Percentiles rank a stretch among this genome's conserved stretches.
Evolutionary conservation across 129 eudicot genomes (phyloP).

Genomic region (Flaveria sonorensis): DNA sequence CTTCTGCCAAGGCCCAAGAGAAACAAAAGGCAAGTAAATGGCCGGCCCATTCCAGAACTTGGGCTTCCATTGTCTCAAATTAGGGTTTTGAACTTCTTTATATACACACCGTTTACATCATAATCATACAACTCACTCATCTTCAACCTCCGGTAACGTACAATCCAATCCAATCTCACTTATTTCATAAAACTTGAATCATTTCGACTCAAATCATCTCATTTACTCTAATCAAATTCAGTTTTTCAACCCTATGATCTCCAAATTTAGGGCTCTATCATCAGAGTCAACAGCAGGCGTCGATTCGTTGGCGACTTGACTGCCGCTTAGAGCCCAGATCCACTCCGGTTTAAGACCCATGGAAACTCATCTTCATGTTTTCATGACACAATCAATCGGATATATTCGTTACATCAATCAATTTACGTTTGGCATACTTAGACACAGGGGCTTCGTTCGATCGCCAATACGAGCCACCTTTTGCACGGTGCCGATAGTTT

Average conservation of each 20-base stretch:
- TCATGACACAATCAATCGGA: conserved; percentile 44
- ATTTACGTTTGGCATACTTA: conserved; percentile 49
- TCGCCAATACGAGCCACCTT: conserved; percentile 45
- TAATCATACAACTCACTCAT: neutral
- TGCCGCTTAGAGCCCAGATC: conserved; percentile 65
- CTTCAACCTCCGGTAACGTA: no score
- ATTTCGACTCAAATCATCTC: neutral
- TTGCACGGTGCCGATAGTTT: conserved; percentile 78
- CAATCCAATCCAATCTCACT: neutral
- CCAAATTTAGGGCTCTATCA: conserved; percentile 34
- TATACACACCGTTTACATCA: neutral
- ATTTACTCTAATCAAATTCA: neutral
- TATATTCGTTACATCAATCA: conserved; percentile 11
- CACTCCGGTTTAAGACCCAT: conserved; percentile 48
- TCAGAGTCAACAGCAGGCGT: conserved; percentile 63
- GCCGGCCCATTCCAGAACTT: conserved; percentile 7
- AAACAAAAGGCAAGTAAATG: no score
- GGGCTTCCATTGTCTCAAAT: conserved; percentile 22
- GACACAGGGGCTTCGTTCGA: conserved; percentile 59
- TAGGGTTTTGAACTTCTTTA: conserved; percentile 26
- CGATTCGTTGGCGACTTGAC: conserved; percentile 46
- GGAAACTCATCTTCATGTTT: conserved; percentile 7
- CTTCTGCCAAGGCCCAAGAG: no score
- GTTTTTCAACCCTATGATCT: neutral
- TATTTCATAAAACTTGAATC: no score